A percentile compares a stretch with the other conserved stretches of the same genome.
Evolutionary conservation across 176 grass and related monocot species (phyloP).

Genomic region (Eremochloa ophiuroides): DNA sequence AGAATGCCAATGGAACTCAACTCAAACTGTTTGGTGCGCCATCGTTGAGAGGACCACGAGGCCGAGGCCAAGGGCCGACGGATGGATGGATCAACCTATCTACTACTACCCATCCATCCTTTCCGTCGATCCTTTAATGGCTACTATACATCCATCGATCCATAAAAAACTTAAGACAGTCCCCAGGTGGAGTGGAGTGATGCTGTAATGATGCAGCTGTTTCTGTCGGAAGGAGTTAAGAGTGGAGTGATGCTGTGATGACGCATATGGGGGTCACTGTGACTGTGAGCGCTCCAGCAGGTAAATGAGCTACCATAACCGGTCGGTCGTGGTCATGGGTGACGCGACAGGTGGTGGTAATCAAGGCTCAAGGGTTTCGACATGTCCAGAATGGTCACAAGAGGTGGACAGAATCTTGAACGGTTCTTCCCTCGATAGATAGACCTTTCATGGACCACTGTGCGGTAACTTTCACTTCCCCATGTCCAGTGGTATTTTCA

Average conservation of each 20-base stretch:
- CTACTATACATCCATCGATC: neutral
- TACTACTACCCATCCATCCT: conserved; percentile 16
- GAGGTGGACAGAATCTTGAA: neutral
- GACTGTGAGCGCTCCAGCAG: neutral
- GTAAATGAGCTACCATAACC: conserved; percentile 1
- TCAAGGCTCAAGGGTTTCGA: neutral
- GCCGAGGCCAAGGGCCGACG: neutral
- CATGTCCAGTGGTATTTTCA: neutral
- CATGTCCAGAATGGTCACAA: neutral
- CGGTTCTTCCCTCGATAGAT: neutral
- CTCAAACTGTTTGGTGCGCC: neutral
- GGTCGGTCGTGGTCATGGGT: neutral
- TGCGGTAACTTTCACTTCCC: neutral
- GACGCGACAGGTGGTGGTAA: neutral
- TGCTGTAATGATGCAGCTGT: too few species aligned
- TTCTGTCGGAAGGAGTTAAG: too few species aligned
- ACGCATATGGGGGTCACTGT: neutral
- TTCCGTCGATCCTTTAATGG: conserved; percentile 52
- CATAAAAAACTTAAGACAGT: too few species aligned
- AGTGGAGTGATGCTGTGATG: too few species aligned
- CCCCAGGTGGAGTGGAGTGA: too few species aligned
- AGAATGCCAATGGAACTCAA: conserved; percentile 15
- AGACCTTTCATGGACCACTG: conserved; percentile 10
- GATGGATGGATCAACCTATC: conserved; percentile 24
- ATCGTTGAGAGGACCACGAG: conserved; percentile 34